Evolutionary conservation across 495 filamentous ascomycete genomes (phyloP).

Genomic region (Lasiosphaeriaceae sp.): DNA sequence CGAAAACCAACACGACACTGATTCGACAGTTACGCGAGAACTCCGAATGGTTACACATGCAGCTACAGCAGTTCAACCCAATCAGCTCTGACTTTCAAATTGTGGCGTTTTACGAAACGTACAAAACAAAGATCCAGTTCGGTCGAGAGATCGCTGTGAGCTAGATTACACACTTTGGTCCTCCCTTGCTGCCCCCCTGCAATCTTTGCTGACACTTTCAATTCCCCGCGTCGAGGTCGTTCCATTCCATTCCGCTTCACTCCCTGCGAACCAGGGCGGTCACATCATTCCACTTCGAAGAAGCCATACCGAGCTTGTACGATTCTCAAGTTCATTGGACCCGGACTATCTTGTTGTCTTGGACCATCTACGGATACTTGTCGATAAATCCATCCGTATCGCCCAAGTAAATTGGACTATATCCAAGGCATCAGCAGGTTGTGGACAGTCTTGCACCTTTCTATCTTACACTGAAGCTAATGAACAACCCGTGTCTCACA

Average conservation of each 20-base stretch:
- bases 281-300: not conserved
- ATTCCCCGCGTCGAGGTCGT: not conserved
- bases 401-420: not conserved
- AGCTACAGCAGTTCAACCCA: not conserved
- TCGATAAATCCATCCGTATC: not conserved
- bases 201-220: not conserved
- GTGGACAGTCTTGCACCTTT: not conserved
- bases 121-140: not conserved
- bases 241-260: not conserved
- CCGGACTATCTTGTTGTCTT: not conserved
- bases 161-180: no score
- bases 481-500: not conserved
- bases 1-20: not conserved
- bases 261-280: not conserved
- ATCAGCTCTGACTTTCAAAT: conserved; percentile 1
- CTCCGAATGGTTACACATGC: not conserved
- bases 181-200: not conserved
- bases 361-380: not conserved
- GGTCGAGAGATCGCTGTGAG: not conserved
- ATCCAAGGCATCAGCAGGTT: not conserved
- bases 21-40: not conserved
- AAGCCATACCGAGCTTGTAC: not conserved
- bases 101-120: not conserved
- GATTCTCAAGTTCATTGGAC: not conserved
- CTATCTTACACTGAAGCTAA: not conserved